These are phyloP conservation scores for Cladosporium sp. DNA, from an alignment of 2,329 filamentous ascomycete species.

Conservation along the genomic window DNA sequence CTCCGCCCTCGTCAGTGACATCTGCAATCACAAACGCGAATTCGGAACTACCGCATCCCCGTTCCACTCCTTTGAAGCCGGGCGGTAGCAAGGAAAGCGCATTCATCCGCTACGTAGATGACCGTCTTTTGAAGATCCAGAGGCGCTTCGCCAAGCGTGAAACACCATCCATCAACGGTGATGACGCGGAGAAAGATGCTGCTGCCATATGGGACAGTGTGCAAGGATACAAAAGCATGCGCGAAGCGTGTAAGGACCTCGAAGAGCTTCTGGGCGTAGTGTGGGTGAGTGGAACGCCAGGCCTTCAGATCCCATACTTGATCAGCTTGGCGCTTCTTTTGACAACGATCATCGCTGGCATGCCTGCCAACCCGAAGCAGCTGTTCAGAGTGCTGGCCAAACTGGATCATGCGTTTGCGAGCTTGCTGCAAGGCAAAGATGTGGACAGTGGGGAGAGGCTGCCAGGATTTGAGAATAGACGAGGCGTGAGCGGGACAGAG, in stretches of 20 bases:
- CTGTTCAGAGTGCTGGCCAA: constrained; percentile 74
- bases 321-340: constrained; percentile 74
- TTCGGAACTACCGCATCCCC: constrained; percentile 51
- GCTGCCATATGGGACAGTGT: constrained; percentile 41
- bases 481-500: constrained; percentile 73
- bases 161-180: constrained; percentile 34
- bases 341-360: constrained; percentile 69
- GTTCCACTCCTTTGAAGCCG: constrained; percentile 53
- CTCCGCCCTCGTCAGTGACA: constrained; percentile 49
- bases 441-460: constrained; percentile 64
- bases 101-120: constrained; percentile 59
- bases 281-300: constrained; percentile 86
- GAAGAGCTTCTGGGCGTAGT: constrained; percentile 75
- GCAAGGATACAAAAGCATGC: constrained; percentile 61
- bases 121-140: constrained; percentile 52
- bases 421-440: constrained; percentile 68
- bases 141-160: constrained; percentile 55
- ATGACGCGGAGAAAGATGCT: constrained; percentile 21
- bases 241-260: constrained; percentile 71
- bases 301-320: constrained; percentile 78
- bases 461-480: constrained; percentile 67
- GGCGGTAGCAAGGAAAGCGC: constrained; percentile 60
- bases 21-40: constrained; percentile 39
- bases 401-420: constrained; percentile 80
- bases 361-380: constrained; percentile 65